Percentiles rank a stretch among this genome's conserved stretches.
phyloP scores from a whole-genome alignment of 2,329 filamentous ascomycete genomes.

The Cladosporium sp. region DNA sequence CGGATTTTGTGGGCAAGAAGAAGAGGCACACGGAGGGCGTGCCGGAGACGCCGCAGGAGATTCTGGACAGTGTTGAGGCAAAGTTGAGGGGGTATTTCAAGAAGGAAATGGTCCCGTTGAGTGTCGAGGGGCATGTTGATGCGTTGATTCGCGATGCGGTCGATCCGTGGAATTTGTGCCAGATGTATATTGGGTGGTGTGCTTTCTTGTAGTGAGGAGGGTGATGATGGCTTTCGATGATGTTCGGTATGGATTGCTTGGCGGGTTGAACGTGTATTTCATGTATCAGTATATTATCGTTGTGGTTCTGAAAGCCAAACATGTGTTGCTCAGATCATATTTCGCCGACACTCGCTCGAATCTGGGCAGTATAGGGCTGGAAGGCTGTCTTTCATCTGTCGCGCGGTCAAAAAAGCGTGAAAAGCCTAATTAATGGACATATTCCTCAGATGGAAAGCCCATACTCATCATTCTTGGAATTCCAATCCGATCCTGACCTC shows the following conservation, averaged over 20 bases:
- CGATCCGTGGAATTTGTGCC: conserved; percentile 71
- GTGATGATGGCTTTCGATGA: no score
- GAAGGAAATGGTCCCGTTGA: conserved; percentile 86
- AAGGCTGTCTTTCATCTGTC: no score
- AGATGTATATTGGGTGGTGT: conserved; percentile 98
- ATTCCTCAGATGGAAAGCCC: no score
- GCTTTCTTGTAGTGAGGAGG: conserved; percentile 53
- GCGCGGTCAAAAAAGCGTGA: no score
- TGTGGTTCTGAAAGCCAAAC: no score
- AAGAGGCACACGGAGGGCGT: conserved; percentile 52
- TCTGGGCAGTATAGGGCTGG: no score
- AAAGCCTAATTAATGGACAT: no score
- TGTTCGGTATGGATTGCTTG: no score
- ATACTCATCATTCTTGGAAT: no score
- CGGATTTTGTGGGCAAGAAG: conserved; percentile 79
- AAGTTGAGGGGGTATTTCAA: conserved; percentile 82
- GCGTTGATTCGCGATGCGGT: conserved; percentile 86
- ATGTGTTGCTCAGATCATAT: no score
- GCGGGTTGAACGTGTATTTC: background rate
- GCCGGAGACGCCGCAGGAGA: conserved; percentile 68
- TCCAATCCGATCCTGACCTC: no score
- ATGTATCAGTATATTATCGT: background rate
- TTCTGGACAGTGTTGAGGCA: conserved; percentile 80
- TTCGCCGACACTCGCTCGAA: no score
- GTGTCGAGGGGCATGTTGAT: conserved; percentile 96